These are phyloP conservation scores for Radiomyces spectabilis DNA, from an alignment of 192 early-diverging fungal genomes.

Conservation along the genomic window DNA sequence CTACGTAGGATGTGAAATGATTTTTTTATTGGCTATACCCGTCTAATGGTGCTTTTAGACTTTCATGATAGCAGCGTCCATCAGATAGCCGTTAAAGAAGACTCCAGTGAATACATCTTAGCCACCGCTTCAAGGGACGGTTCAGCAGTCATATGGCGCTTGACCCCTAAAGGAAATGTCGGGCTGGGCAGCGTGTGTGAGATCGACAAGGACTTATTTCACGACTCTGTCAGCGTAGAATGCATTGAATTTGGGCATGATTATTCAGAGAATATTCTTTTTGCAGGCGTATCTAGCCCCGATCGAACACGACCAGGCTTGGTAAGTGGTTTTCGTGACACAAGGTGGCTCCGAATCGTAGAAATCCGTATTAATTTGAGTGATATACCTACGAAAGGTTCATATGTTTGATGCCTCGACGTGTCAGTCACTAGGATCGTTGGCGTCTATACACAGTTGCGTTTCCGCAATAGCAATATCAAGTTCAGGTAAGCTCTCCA, in stretches of 20 bases:
- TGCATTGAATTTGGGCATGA: constrained; percentile 15
- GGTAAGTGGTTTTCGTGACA: constrained; percentile 1
- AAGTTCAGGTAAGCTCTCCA: constrained; percentile 2
- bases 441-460: not conserved
- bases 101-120: not conserved
- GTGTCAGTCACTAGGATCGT: not conserved
- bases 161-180: constrained; percentile 1
- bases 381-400: not conserved
- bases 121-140: not conserved
- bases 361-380: not conserved
- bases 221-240: not conserved
- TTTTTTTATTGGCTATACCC: too few relatives aligned
- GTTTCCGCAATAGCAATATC: constrained; percentile 7
- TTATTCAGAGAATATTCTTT: not conserved
- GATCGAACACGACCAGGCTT: not conserved
- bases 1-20: too few relatives aligned
- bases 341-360: not conserved
- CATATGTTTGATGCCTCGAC: not conserved
- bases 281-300: not conserved
- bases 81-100: not conserved
- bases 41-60: not conserved
- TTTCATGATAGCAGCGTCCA: not conserved
- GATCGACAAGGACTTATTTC: not conserved
- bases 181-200: constrained; percentile 4
- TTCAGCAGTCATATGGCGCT: not conserved